Evolutionary conservation across 2,329 filamentous ascomycete genomes (phyloP), one percentile per base, ranked within the genome.

Genomic region (Incumbomyces delicatus): DNA sequence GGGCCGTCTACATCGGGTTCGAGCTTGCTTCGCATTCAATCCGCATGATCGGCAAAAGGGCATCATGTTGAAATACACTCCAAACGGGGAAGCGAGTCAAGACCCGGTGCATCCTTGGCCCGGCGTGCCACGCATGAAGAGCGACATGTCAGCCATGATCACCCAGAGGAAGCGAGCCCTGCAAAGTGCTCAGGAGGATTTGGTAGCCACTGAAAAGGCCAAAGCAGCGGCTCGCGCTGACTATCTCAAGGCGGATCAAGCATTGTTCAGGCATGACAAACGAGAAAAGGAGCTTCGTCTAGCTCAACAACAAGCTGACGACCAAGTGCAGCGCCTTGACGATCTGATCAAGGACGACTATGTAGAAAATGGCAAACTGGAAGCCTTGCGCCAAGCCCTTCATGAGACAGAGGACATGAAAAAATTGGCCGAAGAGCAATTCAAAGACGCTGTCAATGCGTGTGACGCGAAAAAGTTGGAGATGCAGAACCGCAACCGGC

Each of bases 81-180:
- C 67, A 29, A 63, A 61, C 40, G 72, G 71, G n/a, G 70, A 70
- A 35, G 62, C 70, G 41, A 75, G 67, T 40, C 68, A 74, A 32
- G 66, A 68, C 33, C 75, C 76, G 11, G 70, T 83, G 4, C 62
- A 70, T 6, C 72, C 74, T 13, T 78, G 69, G 53, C 63, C 59
- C 1, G 71, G 75, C 33, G 67, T 66, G 8, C 72, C 83, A 18
- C 79, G 88, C n/a, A 94, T 95, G 80, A 83, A 83, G 59, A 82
- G 85, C 1, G 85, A 94, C 59, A 71, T 78, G 20, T 82, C 78
- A 47, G 76, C 76, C 14, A 83, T 87, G 58, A 74, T 89, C 34
- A 69, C 63, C 68, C 53, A 70, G 39, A 73, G 77, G 53, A 63
- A 67, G 47, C 66, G 69, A 32, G 66, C 66, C 16, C 60, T 78